Percentiles rank a stretch among this genome's conserved stretches.
Conservation (phyloP, 345 rosid species). For the Corchorus capsularis region DNA sequence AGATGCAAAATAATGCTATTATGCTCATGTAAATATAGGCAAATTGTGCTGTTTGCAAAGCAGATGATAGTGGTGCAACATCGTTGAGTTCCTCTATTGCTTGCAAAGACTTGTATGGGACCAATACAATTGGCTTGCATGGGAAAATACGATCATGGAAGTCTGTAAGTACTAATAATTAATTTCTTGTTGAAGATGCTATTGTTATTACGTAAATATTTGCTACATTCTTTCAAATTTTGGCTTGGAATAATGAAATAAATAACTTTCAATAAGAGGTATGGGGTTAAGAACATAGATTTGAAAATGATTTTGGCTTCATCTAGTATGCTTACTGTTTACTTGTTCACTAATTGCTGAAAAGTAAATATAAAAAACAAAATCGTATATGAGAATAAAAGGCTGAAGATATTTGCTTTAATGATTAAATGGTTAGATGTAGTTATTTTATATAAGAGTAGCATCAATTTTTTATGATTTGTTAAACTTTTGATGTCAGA, state of each 20-base stretch:
- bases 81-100: constrained; percentile 78
- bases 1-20: constrained; percentile 6
- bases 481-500: background rate
- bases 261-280: background rate
- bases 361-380: background rate
- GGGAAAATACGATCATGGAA: constrained; percentile 97
- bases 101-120: constrained; percentile 88
- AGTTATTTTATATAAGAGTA: background rate
- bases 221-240: background rate
- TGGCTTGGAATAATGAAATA: constrained; percentile 2
- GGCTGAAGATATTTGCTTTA: background rate
- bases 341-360: background rate
- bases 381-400: background rate
- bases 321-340: background rate
- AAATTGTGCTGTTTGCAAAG: constrained; percentile 91
- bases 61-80: constrained; percentile 87
- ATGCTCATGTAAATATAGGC: constrained; percentile 55
- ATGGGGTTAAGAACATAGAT: background rate
- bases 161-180: constrained; percentile 60
- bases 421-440: background rate
- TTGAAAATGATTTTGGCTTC: constrained; percentile 5
- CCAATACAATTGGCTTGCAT: constrained; percentile 77
- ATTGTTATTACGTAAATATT: background rate
- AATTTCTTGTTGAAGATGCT: background rate
- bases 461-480: background rate